Base-by-base conservation (phyloP, 169 alveolate genomes). In the Babesia ovata region DNA sequence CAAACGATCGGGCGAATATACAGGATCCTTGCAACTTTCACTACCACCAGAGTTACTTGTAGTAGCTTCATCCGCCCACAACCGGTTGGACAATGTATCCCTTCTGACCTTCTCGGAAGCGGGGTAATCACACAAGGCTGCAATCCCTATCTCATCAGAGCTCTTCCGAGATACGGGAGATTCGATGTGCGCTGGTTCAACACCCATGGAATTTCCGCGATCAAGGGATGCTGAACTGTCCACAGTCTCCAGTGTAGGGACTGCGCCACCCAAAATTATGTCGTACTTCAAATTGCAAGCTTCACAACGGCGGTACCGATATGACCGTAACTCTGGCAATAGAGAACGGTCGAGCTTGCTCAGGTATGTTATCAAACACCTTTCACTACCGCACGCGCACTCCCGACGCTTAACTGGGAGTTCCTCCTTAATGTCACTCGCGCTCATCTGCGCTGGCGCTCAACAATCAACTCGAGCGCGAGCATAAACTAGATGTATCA, bases 351-450 rank as follows among this genome's bases (percentile, higher is more conserved):
- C 76, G 36, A 67, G 44, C 17, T 67, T 49, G 39, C 76, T 52
- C 26, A 67, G 54, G 17, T 67, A 10, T 0, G 63, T 67, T 33
- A 67, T 67, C 65, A 36, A 33, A 28, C 76, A 67, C 24, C 60
- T n/a, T 36, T 42, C 61, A 22, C 76, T 24, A 14, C 62, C 74
- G 36, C 74, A 65, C 50, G 8, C 0, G 70, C 70, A 61, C 70
- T 61, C 33, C 36, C 42, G 24, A 26, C 70, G 19, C 19, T 39
- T 29, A 28, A 28, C 28, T 12, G 54, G 36, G 36, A 13, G 21
- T 2, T 29, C 16, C 6, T 17, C 45, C 17, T 16, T 53, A 8
- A 22, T 0, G n/a, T 10, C 33, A 26, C 54, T 9, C 16, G 70
- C 13, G 70, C 33, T 61, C 70, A 61, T 61, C 54, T 9, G 70